A percentile compares a stretch with the other conserved stretches of the same genome.
These are phyloP conservation scores for Asclepias syriaca DNA, from an alignment of 257 asterid species.

Conservation along the genomic window DNA sequence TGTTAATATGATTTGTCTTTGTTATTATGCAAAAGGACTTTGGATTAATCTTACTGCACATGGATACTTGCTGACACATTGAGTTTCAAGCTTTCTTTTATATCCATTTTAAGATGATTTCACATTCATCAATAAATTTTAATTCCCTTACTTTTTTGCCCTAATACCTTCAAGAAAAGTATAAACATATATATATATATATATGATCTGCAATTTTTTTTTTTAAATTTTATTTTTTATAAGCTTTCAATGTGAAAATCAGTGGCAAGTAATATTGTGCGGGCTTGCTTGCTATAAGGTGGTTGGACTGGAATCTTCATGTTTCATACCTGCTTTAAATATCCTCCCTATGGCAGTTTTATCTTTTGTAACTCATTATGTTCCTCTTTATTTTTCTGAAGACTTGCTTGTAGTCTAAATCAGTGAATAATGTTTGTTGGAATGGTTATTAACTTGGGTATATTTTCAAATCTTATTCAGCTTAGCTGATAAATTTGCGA, in stretches of 20 bases:
- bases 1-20: not conserved
- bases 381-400: not conserved
- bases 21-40: not conserved
- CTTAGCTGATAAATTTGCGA: constrained; percentile 11
- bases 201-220: not conserved
- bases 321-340: not conserved
- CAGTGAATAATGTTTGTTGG: not conserved
- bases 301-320: not conserved
- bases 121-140: not conserved
- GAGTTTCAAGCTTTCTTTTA: not conserved
- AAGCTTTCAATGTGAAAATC: not conserved
- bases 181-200: not conserved
- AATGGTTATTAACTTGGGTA: not conserved
- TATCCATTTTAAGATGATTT: not conserved
- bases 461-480: constrained; percentile 2
- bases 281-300: not conserved
- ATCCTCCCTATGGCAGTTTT: not conserved
- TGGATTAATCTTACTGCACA: not conserved
- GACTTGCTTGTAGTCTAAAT: not conserved
- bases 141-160: not conserved
- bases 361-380: not conserved
- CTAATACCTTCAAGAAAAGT: not conserved
- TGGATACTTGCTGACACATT: not conserved
- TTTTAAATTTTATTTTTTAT: not conserved
- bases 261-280: not conserved